Evolutionary conservation across 2,329 filamentous ascomycete species (phyloP).

Genomic region (Lachnellula suecica): DNA sequence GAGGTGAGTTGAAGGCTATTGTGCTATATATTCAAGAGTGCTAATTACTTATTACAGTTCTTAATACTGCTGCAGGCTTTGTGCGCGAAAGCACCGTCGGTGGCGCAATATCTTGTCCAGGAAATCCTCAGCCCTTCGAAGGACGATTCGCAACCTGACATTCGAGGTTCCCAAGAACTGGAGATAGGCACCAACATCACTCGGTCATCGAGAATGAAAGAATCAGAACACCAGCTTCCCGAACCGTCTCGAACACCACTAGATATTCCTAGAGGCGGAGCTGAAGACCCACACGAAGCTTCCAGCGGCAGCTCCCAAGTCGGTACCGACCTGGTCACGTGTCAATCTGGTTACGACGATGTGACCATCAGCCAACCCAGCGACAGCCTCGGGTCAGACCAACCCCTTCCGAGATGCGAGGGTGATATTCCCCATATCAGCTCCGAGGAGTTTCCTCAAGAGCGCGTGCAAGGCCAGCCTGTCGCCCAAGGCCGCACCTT

Average conservation of each 20-base stretch:
- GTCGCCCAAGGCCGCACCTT: neutral
- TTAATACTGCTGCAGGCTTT: too few species aligned
- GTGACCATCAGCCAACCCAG: too few species aligned
- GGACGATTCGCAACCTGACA: neutral
- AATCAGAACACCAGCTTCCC: slow-evolving; percentile 8
- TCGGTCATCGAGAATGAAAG: slow-evolving; percentile 5
- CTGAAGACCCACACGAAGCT: slow-evolving; percentile 3
- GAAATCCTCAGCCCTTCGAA: neutral
- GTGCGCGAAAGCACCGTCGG: slow-evolving; percentile 3
- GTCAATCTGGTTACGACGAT: slow-evolving; percentile 1
- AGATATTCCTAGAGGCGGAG: neutral
- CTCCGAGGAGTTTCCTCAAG: slow-evolving; percentile 5
- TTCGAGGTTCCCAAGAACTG: slow-evolving; percentile 4
- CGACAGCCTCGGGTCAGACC: slow-evolving; percentile 2
- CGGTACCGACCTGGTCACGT: neutral
- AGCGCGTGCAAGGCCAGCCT: slow-evolving; percentile 6
- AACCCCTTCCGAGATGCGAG: slow-evolving; percentile 4
- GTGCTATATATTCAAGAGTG: neutral
- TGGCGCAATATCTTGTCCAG: neutral
- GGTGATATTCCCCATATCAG: slow-evolving; percentile 6
- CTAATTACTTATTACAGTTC: slow-evolving; percentile 5
- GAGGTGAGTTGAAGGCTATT: slow-evolving; percentile 1
- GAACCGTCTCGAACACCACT: slow-evolving; percentile 5
- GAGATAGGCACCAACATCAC: slow-evolving; percentile 1
- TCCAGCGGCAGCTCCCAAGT: slow-evolving; percentile 5